phyloP scores from a whole-genome alignment of 192 early-diverging fungal genomes.

The Coemansia sp. region DNA sequence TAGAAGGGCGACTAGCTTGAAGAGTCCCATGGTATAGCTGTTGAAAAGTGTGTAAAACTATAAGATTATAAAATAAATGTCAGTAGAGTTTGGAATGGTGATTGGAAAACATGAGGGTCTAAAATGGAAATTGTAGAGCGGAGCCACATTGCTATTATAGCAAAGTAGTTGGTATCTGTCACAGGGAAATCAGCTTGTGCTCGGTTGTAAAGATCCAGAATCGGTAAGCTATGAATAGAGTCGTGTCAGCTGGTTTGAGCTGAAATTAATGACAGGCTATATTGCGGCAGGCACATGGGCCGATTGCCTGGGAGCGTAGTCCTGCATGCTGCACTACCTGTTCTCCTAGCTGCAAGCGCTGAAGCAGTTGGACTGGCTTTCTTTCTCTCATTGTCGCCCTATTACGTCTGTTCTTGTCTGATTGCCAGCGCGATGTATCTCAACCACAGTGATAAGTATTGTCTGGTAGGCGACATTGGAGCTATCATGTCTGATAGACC shows the following conservation, averaged over 20 bases:
- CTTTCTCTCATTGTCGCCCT: not conserved
- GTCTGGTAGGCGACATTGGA: not conserved
- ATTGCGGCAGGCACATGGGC: constrained; percentile 7
- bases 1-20: not conserved
- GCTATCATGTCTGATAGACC: not conserved
- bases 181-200: not conserved
- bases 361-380: not conserved
- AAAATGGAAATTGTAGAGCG: not conserved
- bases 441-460: not conserved
- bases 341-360: not conserved
- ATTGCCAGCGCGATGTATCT: not conserved
- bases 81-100: not conserved
- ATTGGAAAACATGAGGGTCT: not conserved
- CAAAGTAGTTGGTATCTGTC: not conserved
- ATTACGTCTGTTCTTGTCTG: not conserved
- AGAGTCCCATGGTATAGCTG: not conserved
- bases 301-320: constrained; percentile 1
- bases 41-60: not conserved
- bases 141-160: not conserved
- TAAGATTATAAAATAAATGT: not conserved
- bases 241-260: not conserved
- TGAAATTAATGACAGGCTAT: not conserved
- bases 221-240: constrained; percentile 1
- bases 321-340: constrained; percentile 2
- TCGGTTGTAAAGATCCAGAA: not conserved